Evolutionary conservation across 495 filamentous ascomycete species (phyloP).

Genomic region (Aspergillus kassunensis): DNA sequence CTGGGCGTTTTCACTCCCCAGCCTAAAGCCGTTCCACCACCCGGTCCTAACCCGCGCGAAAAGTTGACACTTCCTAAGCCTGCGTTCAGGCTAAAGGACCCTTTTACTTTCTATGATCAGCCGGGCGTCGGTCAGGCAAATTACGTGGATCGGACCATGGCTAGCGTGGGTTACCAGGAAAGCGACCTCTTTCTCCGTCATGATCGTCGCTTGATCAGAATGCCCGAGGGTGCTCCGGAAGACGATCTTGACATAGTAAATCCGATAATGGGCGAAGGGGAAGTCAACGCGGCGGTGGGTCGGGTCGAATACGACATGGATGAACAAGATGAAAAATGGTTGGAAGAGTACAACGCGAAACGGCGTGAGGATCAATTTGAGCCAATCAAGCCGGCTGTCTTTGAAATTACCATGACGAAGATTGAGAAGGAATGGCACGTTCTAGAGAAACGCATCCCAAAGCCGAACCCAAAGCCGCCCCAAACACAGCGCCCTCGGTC

Average conservation of each 20-base stretch:
- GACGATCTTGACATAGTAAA: constrained; percentile 73
- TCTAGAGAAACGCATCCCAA: constrained; percentile 92
- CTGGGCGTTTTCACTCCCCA: constrained; percentile 51
- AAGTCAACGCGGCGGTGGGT: constrained; percentile 57
- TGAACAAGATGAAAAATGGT: constrained; percentile 96
- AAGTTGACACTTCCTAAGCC: constrained; percentile 63
- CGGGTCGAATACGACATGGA: constrained; percentile 99
- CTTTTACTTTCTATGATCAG: constrained; percentile 59
- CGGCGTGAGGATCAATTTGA: constrained; percentile 69
- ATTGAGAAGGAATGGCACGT: constrained; percentile 99
- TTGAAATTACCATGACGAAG: constrained; percentile 96
- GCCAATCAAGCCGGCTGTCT: constrained; percentile 83
- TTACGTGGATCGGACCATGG: constrained; percentile 88
- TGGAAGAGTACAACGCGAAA: constrained; percentile 75
- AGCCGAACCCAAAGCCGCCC: constrained; percentile 90
- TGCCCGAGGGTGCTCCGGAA: constrained; percentile 70
- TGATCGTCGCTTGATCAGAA: constrained; percentile 71
- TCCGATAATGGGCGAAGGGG: constrained; percentile 56
- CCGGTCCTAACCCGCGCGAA: constrained; percentile 64
- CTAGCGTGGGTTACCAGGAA: constrained; percentile 90
- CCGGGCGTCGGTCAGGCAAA: constrained; percentile 58
- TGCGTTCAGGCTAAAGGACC: constrained; percentile 52
- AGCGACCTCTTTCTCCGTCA: constrained; percentile 81
- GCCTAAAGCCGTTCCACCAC: constrained; percentile 56
- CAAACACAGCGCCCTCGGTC: constrained; percentile 87